phyloP scores from a whole-genome alignment of 2,329 filamentous ascomycete species.

The Ascocoryne sarcoides region DNA sequence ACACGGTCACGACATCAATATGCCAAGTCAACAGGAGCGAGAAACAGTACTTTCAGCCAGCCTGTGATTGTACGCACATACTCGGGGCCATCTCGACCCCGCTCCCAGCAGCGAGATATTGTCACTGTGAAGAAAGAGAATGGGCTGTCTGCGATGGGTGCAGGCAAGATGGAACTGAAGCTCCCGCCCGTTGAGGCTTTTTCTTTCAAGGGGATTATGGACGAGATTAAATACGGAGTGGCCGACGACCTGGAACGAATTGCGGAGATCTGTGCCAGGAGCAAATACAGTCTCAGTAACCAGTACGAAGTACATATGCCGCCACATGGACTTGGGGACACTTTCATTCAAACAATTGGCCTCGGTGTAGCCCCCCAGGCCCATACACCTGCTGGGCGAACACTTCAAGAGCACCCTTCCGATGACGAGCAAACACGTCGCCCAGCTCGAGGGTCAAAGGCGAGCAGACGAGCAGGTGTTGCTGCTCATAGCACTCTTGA shows the following conservation, averaged over 20 bases:
- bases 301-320: constrained; percentile 58
- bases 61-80: constrained; percentile 60
- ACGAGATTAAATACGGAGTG: constrained; percentile 42
- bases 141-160: constrained; percentile 15
- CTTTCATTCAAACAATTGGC: constrained; percentile 32
- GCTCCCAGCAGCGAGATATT: constrained; percentile 22
- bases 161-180: constrained; percentile 31
- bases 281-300: constrained; percentile 56
- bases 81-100: constrained; percentile 37
- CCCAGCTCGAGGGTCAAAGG: constrained; percentile 17
- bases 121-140: constrained; percentile 23
- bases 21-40: constrained; percentile 45
- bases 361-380: constrained; percentile 16
- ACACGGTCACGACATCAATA: constrained; percentile 37
- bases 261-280: constrained; percentile 58
- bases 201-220: constrained; percentile 56
- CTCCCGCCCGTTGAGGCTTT: constrained; percentile 56
- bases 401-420: constrained; percentile 47
- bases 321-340: constrained; percentile 49
- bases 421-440: constrained; percentile 42
- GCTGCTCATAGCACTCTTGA: constrained; percentile 52
- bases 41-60: constrained; percentile 51
- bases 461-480: constrained; percentile 23
- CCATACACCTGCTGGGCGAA: constrained; percentile 35
- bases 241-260: constrained; percentile 53